Evolutionary conservation across 345 rosid species (phyloP), one percentile per base, ranked within the genome.

Genomic region (Salix brachista): DNA sequence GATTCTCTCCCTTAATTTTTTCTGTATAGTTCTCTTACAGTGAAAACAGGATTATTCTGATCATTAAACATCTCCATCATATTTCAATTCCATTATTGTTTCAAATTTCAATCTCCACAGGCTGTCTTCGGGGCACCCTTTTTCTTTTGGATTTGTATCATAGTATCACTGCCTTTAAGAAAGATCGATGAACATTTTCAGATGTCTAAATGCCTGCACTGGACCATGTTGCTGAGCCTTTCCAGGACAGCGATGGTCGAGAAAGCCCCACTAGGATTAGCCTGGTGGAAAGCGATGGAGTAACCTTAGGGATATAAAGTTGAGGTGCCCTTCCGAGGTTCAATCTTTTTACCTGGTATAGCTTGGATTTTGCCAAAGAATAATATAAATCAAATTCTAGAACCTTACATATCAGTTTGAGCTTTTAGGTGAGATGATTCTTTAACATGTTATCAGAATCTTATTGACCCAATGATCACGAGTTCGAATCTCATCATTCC

Each of bases 11-110:
- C 65, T 80, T 65, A 52, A 5, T 34, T 34, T 34, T 72, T 75
- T 74, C 28, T 84, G 81, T 82, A 78, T 73, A 82, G 84, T 69
- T 80, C 67, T 74, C 34, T 19, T 42, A 58, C 58, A 77, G 70
- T 79, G 66, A 69, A 76, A 76, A 70, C 71, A 78, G 64, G 67
- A 61, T 44, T 61, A 75, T 42, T 70, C 42, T 26, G 12, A 32
- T 52, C 65, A 18, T n/a, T 7, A 41, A 21, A 74, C 21, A 12
- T 61, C 18, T 72, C 72, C 48, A 23, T 6, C 6, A 74, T 21
- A 7, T 48, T 10, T 72, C 72, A 44, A 23, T 6, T 17, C 48
- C 25, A 32, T 34, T 13, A 3, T 37, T 36, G 64, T 58, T 58
- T 58, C 21, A 37, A 7, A 41, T 41, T 41, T 41, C 18, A 28